These are phyloP conservation scores for Pseudopyrenochaeta lycopersici DNA, from an alignment of 2,329 filamentous ascomycete species.

Conservation along the genomic window DNA sequence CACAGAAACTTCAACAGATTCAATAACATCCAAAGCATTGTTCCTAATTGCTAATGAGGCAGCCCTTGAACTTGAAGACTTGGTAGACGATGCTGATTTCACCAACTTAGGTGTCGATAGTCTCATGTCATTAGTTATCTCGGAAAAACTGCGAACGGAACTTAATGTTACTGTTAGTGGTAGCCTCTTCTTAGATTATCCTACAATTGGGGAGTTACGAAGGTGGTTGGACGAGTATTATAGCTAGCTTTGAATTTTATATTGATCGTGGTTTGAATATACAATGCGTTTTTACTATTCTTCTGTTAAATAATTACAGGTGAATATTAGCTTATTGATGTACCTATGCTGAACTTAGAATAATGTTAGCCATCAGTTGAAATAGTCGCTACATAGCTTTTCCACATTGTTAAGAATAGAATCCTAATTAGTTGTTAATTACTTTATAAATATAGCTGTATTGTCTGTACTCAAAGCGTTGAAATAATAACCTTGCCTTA, in stretches of 20 bases:
- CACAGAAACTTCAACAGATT: background rate
- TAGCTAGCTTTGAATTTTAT: conserved; percentile 8
- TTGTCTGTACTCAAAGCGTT: too few relatives aligned
- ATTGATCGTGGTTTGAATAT: too few relatives aligned
- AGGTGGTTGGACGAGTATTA: conserved; percentile 28
- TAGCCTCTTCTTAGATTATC: conserved; percentile 34
- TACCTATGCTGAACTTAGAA: too few relatives aligned
- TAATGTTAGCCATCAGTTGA: too few relatives aligned
- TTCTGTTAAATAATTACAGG: too few relatives aligned
- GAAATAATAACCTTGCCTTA: too few relatives aligned
- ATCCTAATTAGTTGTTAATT: too few relatives aligned
- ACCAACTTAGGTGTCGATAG: conserved; percentile 39
- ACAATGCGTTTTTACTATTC: too few relatives aligned
- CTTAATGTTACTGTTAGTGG: conserved; percentile 22
- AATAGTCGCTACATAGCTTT: too few relatives aligned
- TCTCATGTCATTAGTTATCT: conserved; percentile 32
- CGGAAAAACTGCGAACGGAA: conserved; percentile 31
- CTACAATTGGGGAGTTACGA: conserved; percentile 29
- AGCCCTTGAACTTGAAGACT: conserved; percentile 21
- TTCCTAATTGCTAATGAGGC: conserved; percentile 31
- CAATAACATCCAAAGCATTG: conserved; percentile 17
- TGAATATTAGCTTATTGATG: too few relatives aligned
- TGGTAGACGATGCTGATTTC: conserved; percentile 30
- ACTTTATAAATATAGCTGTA: too few relatives aligned
- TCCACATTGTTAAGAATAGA: too few relatives aligned